Evolutionary conservation across 2,329 filamentous ascomycete species (phyloP), one percentile per base, ranked within the genome.

Genomic region (Myriangium duriaei): DNA sequence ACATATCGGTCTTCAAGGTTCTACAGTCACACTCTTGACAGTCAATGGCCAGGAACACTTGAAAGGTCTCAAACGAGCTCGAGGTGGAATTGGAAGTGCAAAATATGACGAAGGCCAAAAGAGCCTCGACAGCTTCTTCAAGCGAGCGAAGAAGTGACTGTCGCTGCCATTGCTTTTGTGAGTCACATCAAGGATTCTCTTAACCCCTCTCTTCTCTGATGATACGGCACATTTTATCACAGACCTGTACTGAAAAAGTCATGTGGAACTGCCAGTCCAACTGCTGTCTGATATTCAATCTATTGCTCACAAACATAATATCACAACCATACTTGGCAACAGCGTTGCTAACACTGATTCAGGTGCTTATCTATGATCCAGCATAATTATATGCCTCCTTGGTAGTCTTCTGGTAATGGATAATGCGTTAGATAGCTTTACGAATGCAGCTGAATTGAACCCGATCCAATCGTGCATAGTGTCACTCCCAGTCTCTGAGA

Each of bases 31-130:
- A 5, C 67, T 92, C 17, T 56, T 72, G 32, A 64, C 64, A 4
- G 67, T 85, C 45, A 88, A 94, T 53, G 72, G 71, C 44, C 69
- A 72, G 42, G 69, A 74, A 3, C 87, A 95, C 58, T 69, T 94
- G 2, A 60, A 64, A 31, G 75, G 77, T 17, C 63, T 94, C 41
- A 87, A 79, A 55, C 81, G 84, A 57, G 88, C 84, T 6, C 67
- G 79, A 15, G 83, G 84, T 18, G 86, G 86, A 3, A 81, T 94
- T 40, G 85, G 85, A 39, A 91, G 80, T 49, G 70, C 81, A 28
- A 69, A 71, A 40, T 78, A 83, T 53, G 86, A 95, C 54, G 68
- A 72, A 9, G 76, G 69, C 32, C 87, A 94, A 57, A 77, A 71
- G 51, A 84, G 72, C 12, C 71, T 95, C 49, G 75, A 83, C 32